Evolutionary conservation across 805 yeast genomes (phyloP), one percentile per base, ranked within the genome.

Genomic region (Metschnikowia baotianmanensis): DNA sequence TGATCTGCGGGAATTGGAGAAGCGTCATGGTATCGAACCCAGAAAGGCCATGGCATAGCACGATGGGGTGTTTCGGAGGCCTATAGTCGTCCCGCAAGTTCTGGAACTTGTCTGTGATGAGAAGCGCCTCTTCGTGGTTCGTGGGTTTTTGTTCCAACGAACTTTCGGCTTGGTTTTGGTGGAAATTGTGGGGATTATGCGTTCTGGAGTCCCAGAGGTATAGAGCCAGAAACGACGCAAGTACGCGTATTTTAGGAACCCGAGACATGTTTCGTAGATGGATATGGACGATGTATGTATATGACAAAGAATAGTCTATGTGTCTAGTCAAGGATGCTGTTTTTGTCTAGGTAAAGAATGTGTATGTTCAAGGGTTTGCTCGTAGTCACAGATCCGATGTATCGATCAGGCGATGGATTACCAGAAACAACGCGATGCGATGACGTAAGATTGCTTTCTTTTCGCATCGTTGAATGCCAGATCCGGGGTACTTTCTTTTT

Each of bases 1-100:
- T 26, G 32, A 48, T 32, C 33, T 41, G 52, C 16, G 55, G 55
- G 25, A 42, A 39, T 28, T 38, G 45, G 23, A 51, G 36, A 12
- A 51, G 38, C 29, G 52, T 42, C 31, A 69, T 42, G 36, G 58
- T 71, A 52, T 86, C 95, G 52, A 86, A 88, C 1, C 96, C 96
- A 0, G 86, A 78, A 18, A 88, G 72, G 0, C 96, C 96, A 65
- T 88, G 96, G 53, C 96, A 88, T 20, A 88, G 61, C 0, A 88
- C 83, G 1, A 88, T 77, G 0, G 96, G 96, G 53, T 73, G 67
- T 49, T 76, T 76, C 0, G 95, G 89, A 4, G 83, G 72, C 10
- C 60, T 54, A 53, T 82, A 83, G 22, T 65, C 47, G 7, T 69
- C 62, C 46, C 64, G 51, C 11, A 70, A 40, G 11, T 31, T 40